Evolutionary conservation across 306 rosid species (phyloP), one percentile per base, ranked within the genome.

Genomic region (Fragaria nilgerrensis): DNA sequence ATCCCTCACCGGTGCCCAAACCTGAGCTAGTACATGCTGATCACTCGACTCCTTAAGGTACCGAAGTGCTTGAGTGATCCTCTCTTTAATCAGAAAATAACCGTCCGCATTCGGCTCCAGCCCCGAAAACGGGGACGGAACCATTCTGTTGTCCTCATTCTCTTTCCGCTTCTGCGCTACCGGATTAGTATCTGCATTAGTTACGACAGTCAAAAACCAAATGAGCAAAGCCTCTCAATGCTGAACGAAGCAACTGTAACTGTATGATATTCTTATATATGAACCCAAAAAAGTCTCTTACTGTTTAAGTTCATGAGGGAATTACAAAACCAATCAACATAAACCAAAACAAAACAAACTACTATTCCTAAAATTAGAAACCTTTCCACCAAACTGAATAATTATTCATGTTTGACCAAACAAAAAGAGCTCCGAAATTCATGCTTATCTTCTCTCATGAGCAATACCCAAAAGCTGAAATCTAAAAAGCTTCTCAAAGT

Each of bases 21-120:
- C 81, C 83, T 94, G 98, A 75, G 94, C 97, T 10, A 94, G 87
- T 68, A 91, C 85, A 81, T 89, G 88, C 66, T 88, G 91, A 82
- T 86, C 92, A 0, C 92, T 85, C 53, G 82, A 84, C 64, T 91
- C 92, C 82, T 91, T 94, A 78, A 91, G 85, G 82, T 79, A 34
- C 62, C 97, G 84, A 49, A 94, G 90, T 0, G 98, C 98, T 82
- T 86, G 97, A 49, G 89, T 90, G 91, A 94, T 94, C 81, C 83
- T 94, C 85, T 94, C 94, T 75, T 94, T 94, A 52, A 87, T 82
- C 27, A 87, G 66, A 82, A 81, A 91, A 74, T 74, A 85, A 47
- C 86, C 89, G 73, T 87, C 86, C 17, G 78, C 81, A 77, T 77
- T 81, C 50, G 87, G 86, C 68, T 78, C 73, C 75, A 80, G 29